phyloP scores from a whole-genome alignment of 129 eudicot genomes.

The Mikania micrantha region DNA sequence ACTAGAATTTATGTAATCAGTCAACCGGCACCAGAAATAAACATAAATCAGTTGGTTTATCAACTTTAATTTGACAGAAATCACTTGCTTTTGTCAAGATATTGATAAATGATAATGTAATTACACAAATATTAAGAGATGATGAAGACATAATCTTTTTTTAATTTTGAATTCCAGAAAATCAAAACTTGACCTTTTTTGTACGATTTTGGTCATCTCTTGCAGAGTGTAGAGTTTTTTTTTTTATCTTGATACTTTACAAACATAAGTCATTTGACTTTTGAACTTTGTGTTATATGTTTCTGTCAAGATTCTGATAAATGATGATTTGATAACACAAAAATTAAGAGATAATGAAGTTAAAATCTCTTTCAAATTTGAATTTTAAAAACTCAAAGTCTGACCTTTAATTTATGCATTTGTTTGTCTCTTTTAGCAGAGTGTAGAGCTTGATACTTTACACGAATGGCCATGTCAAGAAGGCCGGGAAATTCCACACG shows the following conservation, averaged over 20 bases:
- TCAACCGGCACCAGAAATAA: background rate
- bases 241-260: background rate
- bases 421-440: conserved; percentile 13
- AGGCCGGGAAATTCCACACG: conserved; percentile 44
- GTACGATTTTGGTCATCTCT: background rate
- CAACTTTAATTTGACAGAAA: background rate
- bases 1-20: background rate
- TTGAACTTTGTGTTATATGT: too few species aligned
- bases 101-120: background rate
- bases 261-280: too few species aligned
- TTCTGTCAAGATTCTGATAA: conserved; percentile 13
- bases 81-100: conserved; percentile 2
- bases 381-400: background rate
- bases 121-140: background rate
- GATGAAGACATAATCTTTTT: background rate
- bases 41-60: background rate
- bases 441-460: conserved; percentile 1
- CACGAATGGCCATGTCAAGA: conserved; percentile 51
- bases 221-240: conserved; percentile 17
- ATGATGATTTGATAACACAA: background rate
- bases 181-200: background rate
- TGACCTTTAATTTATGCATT: background rate
- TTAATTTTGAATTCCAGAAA: background rate
- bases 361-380: background rate
- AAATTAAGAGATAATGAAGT: background rate